phyloP scores from a whole-genome alignment of 371 early-diverging fungal genomes.

The Circinella umbellata region DNA sequence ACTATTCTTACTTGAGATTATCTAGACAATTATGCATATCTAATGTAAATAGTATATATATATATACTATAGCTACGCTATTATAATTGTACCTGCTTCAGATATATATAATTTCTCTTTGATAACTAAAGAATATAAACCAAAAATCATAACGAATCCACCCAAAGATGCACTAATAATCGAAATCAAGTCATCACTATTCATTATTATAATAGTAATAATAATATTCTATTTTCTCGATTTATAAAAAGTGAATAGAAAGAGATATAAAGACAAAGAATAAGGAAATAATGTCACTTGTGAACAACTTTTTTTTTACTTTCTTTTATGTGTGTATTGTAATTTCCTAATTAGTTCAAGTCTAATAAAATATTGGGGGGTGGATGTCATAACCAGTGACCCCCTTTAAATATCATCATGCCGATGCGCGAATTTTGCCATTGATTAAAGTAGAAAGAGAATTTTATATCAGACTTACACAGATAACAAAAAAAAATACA shows the following conservation, averaged over 20 bases:
- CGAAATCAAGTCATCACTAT: constrained; percentile 25
- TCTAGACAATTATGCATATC: neutral
- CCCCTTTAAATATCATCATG: neutral
- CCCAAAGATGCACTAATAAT: constrained; percentile 59
- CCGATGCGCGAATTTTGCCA: neutral
- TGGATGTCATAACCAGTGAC: neutral
- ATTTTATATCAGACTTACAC: no score
- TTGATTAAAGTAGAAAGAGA: neutral
- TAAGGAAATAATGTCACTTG: neutral
- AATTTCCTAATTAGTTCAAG: neutral
- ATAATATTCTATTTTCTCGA: neutral
- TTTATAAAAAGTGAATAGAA: neutral
- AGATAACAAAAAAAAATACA: no score
- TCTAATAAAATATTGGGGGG: neutral
- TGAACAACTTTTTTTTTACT: neutral
- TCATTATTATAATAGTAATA: neutral
- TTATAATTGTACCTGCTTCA: constrained; percentile 73
- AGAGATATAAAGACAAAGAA: neutral
- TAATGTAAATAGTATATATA: neutral
- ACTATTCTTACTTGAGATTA: no score
- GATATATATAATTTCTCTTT: constrained; percentile 87
- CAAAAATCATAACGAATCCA: constrained; percentile 78
- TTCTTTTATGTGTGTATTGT: no score
- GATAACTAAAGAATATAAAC: constrained; percentile 80
- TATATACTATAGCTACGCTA: neutral